A percentile compares a stretch with the other conserved stretches of the same genome.
Conservation (phyloP, 192 early-diverging fungal genomes). For the Phlyctochytrium planicorne region DNA sequence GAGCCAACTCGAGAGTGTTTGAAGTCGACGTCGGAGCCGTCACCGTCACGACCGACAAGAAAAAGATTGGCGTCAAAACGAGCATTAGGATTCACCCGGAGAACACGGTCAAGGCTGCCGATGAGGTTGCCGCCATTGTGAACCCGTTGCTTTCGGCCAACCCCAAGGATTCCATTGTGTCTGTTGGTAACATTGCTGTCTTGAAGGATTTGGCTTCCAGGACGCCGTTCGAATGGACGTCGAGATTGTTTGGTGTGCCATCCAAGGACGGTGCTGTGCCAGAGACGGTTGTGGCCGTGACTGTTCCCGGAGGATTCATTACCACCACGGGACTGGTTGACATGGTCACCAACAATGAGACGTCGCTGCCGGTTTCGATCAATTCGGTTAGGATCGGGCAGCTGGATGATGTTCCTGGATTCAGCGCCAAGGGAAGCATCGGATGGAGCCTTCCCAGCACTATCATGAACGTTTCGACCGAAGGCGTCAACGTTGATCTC, state of each 20-base stretch:
- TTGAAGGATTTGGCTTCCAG: conserved; percentile 18
- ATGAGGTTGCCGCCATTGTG: conserved; percentile 33
- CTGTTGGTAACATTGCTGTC: conserved; percentile 34
- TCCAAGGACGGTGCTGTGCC: conserved; percentile 16
- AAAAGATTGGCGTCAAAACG: conserved; percentile 5
- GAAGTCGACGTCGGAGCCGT: conserved; percentile 27
- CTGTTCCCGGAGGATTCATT: conserved; percentile 15
- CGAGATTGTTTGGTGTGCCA: conserved; percentile 28
- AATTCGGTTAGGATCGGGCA: conserved; percentile 23
- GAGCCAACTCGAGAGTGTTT: conserved; percentile 12
- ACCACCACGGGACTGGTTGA: conserved; percentile 24
- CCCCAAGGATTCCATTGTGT: conserved; percentile 25
- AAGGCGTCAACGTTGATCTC: conserved; percentile 17
- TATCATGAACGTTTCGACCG: not conserved
- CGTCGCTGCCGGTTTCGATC: conserved; percentile 24
- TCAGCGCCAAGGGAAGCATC: conserved; percentile 23
- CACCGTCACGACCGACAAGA: conserved; percentile 12
- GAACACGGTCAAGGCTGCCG: conserved; percentile 37
- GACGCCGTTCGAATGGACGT: conserved; percentile 34
- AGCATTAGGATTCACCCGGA: conserved; percentile 22
- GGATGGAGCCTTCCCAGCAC: conserved; percentile 25
- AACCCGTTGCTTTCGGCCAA: conserved; percentile 43
- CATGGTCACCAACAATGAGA: conserved; percentile 22
- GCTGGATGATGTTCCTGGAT: conserved; percentile 27
- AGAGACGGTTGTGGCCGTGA: conserved; percentile 24